These are phyloP conservation scores for Pilobolus umbonatus DNA, from an alignment of 192 early-diverging fungal species.

Conservation along the genomic window DNA sequence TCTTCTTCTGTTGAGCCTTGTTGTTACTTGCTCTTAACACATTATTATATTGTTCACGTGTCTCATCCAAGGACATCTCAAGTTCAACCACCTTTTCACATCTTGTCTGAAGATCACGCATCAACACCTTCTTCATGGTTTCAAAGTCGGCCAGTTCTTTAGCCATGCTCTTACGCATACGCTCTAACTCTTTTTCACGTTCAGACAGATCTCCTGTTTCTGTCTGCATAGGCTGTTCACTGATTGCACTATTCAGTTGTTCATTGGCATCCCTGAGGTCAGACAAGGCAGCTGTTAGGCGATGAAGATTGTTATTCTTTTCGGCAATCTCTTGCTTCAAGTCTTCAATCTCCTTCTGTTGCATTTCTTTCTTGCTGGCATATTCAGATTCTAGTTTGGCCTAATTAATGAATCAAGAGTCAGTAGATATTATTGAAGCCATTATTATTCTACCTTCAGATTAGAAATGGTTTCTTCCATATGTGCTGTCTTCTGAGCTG, in stretches of 20 bases:
- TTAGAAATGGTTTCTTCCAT: conserved; percentile 80
- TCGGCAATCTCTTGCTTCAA: conserved; percentile 65
- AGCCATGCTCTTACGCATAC: conserved; percentile 55
- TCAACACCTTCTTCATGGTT: conserved; percentile 96
- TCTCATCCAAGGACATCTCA: conserved; percentile 95
- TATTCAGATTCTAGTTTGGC: conserved; percentile 85
- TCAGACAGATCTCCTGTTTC: conserved; percentile 30
- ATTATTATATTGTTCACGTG: conserved; percentile 88
- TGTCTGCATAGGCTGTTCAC: conserved; percentile 14
- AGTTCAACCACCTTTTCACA: conserved; percentile 98
- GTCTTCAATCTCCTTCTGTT: conserved; percentile 73
- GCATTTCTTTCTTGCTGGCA: conserved; percentile 70
- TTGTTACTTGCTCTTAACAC: conserved; percentile 80
- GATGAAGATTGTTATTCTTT: conserved; percentile 68
- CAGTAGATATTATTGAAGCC: neutral
- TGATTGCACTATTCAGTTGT: conserved; percentile 39
- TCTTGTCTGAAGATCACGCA: conserved; percentile 95
- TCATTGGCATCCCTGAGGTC: conserved; percentile 64
- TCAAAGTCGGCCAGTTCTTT: conserved; percentile 85
- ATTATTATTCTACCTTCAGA: conserved; percentile 50
- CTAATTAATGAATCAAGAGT: conserved; percentile 18
- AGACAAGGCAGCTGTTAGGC: conserved; percentile 51
- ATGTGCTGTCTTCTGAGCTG: conserved; percentile 47
- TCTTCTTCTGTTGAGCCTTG: conserved; percentile 87
- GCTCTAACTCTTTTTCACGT: conserved; percentile 73